These are phyloP conservation scores for Fraxinus cuspidata DNA, from an alignment of 257 asterid species.

Conservation along the genomic window DNA sequence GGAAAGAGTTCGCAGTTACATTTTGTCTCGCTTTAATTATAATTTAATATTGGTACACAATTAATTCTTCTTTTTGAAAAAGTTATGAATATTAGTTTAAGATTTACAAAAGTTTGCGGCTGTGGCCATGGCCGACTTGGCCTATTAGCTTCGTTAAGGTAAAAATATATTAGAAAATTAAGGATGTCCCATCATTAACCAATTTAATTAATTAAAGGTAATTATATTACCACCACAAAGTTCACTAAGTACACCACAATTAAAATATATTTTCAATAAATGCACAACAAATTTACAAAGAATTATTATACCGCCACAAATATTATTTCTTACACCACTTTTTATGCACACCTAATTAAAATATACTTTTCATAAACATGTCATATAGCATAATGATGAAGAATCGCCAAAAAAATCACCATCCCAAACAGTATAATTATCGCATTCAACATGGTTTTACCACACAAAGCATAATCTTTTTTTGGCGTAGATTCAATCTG, in stretches of 20 bases:
- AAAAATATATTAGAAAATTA: no score
- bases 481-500: slow-evolving; percentile 6
- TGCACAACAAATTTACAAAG: no score
- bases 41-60: slow-evolving; percentile 15
- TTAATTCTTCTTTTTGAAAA: not conserved
- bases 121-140: not conserved
- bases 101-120: slow-evolving; percentile 4
- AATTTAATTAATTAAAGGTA: not conserved
- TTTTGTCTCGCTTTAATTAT: slow-evolving; percentile 18
- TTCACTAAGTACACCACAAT: no score
- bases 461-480: slow-evolving; percentile 52
- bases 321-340: no score
- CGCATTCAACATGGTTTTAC: slow-evolving; percentile 67
- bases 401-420: slow-evolving; percentile 57
- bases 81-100: slow-evolving; percentile 7
- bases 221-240: no score
- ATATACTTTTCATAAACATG: no score
- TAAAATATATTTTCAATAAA: no score
- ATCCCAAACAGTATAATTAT: slow-evolving; percentile 55
- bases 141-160: not conserved
- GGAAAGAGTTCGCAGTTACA: slow-evolving; percentile 31
- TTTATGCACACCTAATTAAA: no score
- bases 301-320: no score
- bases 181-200: no score
- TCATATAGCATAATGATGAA: slow-evolving; percentile 64